Evolutionary conservation across 176 grass and related monocot species (phyloP).

Genomic region (Puya raimondii): DNA sequence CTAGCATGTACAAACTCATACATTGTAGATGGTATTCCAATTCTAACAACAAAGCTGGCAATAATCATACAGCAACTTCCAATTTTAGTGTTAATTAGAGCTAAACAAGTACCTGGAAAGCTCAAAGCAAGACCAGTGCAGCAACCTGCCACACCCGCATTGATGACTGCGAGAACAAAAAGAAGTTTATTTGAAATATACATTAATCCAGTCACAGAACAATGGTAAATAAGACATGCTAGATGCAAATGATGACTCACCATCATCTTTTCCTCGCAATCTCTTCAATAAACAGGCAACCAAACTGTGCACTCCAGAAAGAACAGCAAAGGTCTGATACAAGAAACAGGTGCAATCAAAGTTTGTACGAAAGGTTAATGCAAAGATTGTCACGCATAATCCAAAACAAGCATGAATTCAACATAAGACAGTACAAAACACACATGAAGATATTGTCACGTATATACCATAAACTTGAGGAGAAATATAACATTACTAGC

Average conservation of each 20-base stretch:
- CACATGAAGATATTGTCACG: neutral
- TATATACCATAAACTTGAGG: slow-evolving; percentile 5
- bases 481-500: neutral
- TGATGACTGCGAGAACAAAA: slow-evolving; percentile 46
- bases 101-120: slow-evolving; percentile 59
- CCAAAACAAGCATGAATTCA: neutral
- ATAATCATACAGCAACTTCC: neutral
- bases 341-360: slow-evolving; percentile 17
- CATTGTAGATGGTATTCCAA: neutral
- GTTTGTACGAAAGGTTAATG: neutral
- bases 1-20: neutral
- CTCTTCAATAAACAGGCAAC: slow-evolving; percentile 76
- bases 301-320: slow-evolving; percentile 89
- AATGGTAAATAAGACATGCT: slow-evolving; percentile 1
- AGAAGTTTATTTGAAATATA: slow-evolving; percentile 23
- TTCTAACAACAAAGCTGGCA: neutral
- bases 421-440: neutral
- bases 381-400: neutral
- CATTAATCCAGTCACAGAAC: slow-evolving; percentile 1
- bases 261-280: slow-evolving; percentile 90
- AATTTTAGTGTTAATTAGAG: neutral
- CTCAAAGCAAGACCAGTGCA: slow-evolving; percentile 88
- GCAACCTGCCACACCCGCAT: slow-evolving; percentile 83
- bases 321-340: slow-evolving; percentile 80
- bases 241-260: slow-evolving; percentile 27